Evolutionary conservation across 2,329 filamentous ascomycete genomes (phyloP).

Genomic region (Teratosphaeria nubilosa): DNA sequence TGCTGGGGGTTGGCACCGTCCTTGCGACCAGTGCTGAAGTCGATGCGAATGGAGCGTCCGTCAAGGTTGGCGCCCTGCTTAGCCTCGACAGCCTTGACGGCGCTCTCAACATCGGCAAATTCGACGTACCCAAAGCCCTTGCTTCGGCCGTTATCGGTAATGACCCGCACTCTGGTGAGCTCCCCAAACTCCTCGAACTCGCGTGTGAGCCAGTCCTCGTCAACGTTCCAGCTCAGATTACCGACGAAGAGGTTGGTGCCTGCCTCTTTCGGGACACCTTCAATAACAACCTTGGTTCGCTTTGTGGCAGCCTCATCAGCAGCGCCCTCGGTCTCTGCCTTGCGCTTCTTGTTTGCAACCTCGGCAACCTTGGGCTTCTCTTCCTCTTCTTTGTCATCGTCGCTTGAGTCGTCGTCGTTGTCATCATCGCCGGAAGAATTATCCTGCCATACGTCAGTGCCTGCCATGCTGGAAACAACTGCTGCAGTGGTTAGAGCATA

Average conservation of each 20-base stretch:
- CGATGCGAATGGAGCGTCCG: conserved; percentile 64
- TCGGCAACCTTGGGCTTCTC: conserved; percentile 33
- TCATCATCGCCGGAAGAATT: conserved; percentile 9
- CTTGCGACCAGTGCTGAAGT: conserved; percentile 62
- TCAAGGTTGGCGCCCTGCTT: conserved; percentile 69
- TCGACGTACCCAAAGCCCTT: conserved; percentile 91
- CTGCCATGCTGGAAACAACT: neutral
- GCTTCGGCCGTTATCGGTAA: conserved; percentile 70
- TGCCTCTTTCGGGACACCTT: conserved; percentile 31
- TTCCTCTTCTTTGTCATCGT: conserved; percentile 30
- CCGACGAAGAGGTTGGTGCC: conserved; percentile 73
- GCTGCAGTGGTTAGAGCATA: neutral
- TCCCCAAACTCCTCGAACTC: conserved; percentile 75
- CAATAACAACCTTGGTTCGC: conserved; percentile 45
- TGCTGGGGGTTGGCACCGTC: conserved; percentile 27
- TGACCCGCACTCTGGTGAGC: conserved; percentile 63
- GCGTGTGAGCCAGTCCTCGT: conserved; percentile 69
- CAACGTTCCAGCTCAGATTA: conserved; percentile 82
- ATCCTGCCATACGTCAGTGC: neutral
- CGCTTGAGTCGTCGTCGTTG: conserved; percentile 17
- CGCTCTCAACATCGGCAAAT: conserved; percentile 59
- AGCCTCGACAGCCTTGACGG: conserved; percentile 60
- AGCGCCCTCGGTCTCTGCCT: conserved; percentile 48
- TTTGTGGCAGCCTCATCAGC: conserved; percentile 45
- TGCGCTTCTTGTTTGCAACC: conserved; percentile 53